A percentile compares a stretch with the other conserved stretches of the same genome.
These are phyloP conservation scores for Phytophthora pluvialis DNA, from an alignment of 352 stramenopile species.

Conservation along the genomic window DNA sequence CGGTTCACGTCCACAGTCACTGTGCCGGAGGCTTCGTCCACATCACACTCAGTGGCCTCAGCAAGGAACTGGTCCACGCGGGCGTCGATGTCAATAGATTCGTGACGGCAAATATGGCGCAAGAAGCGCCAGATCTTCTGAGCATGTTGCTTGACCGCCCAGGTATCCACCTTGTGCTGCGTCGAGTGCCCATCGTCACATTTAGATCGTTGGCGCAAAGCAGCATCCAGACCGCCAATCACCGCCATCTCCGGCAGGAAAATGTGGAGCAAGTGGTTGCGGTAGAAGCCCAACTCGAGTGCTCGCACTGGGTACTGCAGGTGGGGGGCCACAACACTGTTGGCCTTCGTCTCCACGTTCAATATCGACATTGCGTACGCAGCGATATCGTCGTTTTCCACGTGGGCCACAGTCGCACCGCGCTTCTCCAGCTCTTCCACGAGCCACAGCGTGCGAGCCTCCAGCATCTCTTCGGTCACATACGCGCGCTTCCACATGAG, in stretches of 20 bases:
- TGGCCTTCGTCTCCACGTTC: conserved; percentile 48
- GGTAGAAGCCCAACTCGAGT: conserved; percentile 84
- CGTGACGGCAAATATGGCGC: conserved; percentile 71
- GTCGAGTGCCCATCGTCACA: conserved; percentile 6
- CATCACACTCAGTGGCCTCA: conserved; percentile 30
- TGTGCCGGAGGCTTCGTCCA: conserved; percentile 21
- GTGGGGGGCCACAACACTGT: conserved; percentile 56
- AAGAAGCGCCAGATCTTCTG: conserved; percentile 67
- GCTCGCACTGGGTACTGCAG: conserved; percentile 67
- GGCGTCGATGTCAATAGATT: conserved; percentile 48
- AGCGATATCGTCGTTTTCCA: conserved; percentile 57
- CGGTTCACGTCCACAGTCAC: conserved; percentile 43
- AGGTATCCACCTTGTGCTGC: conserved; percentile 29
- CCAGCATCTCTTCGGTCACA: conserved; percentile 66
- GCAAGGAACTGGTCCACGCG: conserved; percentile 44
- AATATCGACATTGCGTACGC: conserved; percentile 69
- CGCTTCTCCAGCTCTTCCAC: conserved; percentile 53
- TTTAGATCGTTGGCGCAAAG: conserved; percentile 32
- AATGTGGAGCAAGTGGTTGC: conserved; percentile 85
- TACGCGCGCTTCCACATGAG: conserved; percentile 82
- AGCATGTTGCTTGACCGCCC: conserved; percentile 47
- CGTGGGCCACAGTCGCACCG: conserved; percentile 61
- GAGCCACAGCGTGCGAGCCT: conserved; percentile 61
- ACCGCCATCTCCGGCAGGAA: conserved; percentile 83
- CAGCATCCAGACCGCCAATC: conserved; percentile 58